Evolutionary conservation across 805 yeast species (phyloP).

Genomic region (Allodekkera sacchari): DNA sequence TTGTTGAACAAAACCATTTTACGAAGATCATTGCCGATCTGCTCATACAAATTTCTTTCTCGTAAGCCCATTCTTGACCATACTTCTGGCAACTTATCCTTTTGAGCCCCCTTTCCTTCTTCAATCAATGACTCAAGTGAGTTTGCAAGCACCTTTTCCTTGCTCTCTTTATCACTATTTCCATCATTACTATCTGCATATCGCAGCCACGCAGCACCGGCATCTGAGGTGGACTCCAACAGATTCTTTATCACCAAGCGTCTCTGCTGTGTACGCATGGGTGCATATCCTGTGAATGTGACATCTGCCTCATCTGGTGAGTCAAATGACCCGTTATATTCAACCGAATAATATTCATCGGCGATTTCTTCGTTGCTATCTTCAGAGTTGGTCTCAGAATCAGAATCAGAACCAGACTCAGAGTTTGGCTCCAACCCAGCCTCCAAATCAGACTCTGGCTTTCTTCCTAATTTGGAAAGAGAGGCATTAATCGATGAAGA

Average conservation of each 20-base stretch:
- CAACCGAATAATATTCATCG: neutral
- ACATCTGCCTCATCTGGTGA: too few species aligned
- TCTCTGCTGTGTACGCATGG: constrained; percentile 23
- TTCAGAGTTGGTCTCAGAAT: neutral
- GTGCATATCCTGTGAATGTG: constrained; percentile 7
- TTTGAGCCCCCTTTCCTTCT: constrained; percentile 1
- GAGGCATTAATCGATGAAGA: neutral
- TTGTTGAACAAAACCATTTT: constrained; percentile 18
- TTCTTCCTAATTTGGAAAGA: neutral
- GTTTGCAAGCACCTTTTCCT: constrained; percentile 1
- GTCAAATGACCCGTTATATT: too few species aligned
- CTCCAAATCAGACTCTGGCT: neutral
- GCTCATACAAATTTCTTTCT: constrained; percentile 20
- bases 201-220: constrained; percentile 18
- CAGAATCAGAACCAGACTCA: neutral
- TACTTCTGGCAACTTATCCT: constrained; percentile 5
- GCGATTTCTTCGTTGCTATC: neutral
- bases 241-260: constrained; percentile 20
- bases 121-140: constrained; percentile 5
- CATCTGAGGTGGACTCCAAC: constrained; percentile 5
- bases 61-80: constrained; percentile 21
- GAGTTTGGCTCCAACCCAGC: neutral
- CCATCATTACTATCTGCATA: constrained; percentile 4
- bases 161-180: neutral
- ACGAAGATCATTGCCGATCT: constrained; percentile 22